Evolutionary conservation across 2,329 filamentous ascomycete species (phyloP).

Genomic region (Trichophyton benhamiae): DNA sequence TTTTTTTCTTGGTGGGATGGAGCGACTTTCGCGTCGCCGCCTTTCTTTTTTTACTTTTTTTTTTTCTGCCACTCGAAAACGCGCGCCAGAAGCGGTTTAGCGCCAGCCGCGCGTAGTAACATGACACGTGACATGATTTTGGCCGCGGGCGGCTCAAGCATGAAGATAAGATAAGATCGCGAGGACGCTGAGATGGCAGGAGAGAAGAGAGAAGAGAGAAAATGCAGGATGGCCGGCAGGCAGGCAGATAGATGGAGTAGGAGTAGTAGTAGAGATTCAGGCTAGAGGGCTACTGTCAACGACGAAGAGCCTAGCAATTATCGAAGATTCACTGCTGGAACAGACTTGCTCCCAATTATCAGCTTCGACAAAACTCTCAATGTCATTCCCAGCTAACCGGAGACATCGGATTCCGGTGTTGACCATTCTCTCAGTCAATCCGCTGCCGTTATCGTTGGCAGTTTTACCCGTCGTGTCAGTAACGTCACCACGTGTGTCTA

Average conservation of each 20-base stretch:
- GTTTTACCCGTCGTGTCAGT: neutral
- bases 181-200: neutral
- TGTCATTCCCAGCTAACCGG: neutral
- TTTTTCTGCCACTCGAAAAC: neutral
- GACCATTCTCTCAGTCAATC: neutral
- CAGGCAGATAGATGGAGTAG: no score
- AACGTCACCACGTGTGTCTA: neutral
- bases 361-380: neutral
- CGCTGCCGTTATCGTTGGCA: neutral
- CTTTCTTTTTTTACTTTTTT: neutral
- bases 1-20: neutral
- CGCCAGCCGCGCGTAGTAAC: neutral
- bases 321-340: neutral
- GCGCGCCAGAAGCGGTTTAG: neutral
- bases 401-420: neutral
- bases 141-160: no score
- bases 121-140: neutral
- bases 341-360: constrained; percentile 1
- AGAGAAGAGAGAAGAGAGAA: no score
- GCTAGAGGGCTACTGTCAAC: neutral
- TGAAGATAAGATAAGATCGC: neutral
- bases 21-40: neutral
- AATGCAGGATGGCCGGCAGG: no score
- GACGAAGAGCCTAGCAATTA: neutral
- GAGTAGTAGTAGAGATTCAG: neutral